phyloP scores from a whole-genome alignment of 306 rosid species.

The Prunus fruticosa region DNA sequence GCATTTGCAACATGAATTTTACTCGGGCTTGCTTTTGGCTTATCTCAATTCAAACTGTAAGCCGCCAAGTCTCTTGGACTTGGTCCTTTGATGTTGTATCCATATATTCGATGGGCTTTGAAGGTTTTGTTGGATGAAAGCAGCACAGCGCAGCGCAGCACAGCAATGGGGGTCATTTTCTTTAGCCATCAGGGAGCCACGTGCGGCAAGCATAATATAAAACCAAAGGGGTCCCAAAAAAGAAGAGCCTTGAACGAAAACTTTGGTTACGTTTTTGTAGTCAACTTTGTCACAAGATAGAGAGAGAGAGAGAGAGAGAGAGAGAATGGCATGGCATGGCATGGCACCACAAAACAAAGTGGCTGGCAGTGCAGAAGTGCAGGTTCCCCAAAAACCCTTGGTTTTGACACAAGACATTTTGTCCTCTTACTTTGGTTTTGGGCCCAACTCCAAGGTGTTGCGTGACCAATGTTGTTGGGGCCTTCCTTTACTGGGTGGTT shows the following conservation, averaged over 20 bases:
- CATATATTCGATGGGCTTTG: too few relatives aligned
- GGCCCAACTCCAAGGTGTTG: slow-evolving; percentile 38
- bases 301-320: neutral
- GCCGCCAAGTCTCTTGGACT: too few relatives aligned
- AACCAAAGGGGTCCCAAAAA: slow-evolving; percentile 6
- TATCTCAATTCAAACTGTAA: too few relatives aligned
- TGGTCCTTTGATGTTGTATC: too few relatives aligned
- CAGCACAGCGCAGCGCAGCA: too few relatives aligned
- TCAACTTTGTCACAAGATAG: slow-evolving; percentile 23
- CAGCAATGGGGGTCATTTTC: slow-evolving; percentile 22
- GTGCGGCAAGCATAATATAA: slow-evolving; percentile 13
- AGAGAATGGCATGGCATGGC: neutral
- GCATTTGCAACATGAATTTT: too few relatives aligned
- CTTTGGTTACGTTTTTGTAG: neutral
- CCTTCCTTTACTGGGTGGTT: slow-evolving; percentile 21
- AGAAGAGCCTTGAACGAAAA: neutral
- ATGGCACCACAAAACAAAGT: neutral
- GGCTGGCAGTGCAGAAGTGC: too few relatives aligned
- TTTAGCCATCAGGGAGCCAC: slow-evolving; percentile 27
- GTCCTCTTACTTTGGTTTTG: slow-evolving; percentile 24
- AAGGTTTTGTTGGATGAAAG: too few relatives aligned
- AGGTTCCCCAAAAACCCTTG: slow-evolving; percentile 12
- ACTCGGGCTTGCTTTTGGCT: too few relatives aligned
- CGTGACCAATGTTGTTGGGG: slow-evolving; percentile 33
- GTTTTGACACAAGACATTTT: slow-evolving; percentile 39